Conservation (phyloP, 192 early-diverging fungal species). For the Umbelopsis sp. region DNA sequence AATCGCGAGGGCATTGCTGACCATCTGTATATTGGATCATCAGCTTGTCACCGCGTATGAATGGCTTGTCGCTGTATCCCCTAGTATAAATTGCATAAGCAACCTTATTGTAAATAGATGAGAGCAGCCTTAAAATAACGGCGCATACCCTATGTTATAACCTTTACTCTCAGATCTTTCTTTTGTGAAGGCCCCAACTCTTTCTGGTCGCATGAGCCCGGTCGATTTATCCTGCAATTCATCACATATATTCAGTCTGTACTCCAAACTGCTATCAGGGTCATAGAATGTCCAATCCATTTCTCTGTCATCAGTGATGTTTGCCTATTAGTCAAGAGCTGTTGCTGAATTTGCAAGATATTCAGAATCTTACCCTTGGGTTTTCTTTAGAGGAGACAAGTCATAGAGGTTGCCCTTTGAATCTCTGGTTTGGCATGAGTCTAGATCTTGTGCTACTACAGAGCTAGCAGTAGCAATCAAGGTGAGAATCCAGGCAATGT, state of each 20-base stretch:
- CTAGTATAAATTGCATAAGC: background rate
- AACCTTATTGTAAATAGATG: background rate
- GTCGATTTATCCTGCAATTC: constrained; percentile 19
- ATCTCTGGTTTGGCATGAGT: constrained; percentile 2
- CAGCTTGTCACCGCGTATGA: constrained; percentile 39
- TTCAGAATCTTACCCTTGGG: constrained; percentile 19
- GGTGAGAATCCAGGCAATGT: background rate
- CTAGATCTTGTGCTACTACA: background rate
- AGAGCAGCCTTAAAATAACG: no score
- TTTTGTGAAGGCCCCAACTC: constrained; percentile 27
- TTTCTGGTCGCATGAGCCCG: background rate
- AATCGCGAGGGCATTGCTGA: constrained; percentile 32
- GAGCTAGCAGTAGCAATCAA: background rate
- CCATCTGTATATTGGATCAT: constrained; percentile 44
- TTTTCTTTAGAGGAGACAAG: constrained; percentile 34
- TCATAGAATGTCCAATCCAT: background rate
- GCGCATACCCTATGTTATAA: constrained; percentile 30
- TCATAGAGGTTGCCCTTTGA: constrained; percentile 34
- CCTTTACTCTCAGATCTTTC: constrained; percentile 18
- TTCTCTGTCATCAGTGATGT: background rate
- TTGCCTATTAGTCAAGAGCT: background rate
- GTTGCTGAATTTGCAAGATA: no score
- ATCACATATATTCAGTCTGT: constrained; percentile 43
- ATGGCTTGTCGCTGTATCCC: constrained; percentile 21
- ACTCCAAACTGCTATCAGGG: constrained; percentile 29